These are phyloP conservation scores for Ceriops zippeliana DNA, from an alignment of 345 rosid species.

Conservation along the genomic window DNA sequence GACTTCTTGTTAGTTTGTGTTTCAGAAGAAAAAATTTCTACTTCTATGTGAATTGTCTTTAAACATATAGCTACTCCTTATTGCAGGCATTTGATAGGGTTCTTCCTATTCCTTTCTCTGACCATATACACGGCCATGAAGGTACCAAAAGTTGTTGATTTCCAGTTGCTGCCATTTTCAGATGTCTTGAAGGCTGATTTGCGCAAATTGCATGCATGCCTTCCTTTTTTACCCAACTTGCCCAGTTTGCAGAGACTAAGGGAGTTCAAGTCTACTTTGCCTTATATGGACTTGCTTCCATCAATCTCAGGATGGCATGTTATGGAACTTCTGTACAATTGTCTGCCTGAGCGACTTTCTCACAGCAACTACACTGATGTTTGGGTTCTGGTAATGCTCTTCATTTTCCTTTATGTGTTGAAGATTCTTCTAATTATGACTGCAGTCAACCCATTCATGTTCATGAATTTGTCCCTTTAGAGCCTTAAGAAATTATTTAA, in stretches of 20 bases:
- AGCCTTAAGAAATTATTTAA: too few relatives aligned
- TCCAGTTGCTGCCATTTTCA: constrained; percentile 72
- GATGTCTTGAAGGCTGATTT: constrained; percentile 68
- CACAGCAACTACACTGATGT: constrained; percentile 66
- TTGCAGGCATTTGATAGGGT: constrained; percentile 96
- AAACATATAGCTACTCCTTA: background rate
- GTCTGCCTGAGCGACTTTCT: constrained; percentile 80
- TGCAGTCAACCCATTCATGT: too few relatives aligned
- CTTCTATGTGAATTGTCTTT: background rate
- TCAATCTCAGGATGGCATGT: constrained; percentile 63
- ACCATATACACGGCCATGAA: constrained; percentile 79
- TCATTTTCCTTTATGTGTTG: too few relatives aligned
- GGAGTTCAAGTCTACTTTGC: constrained; percentile 37
- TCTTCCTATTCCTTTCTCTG: constrained; percentile 82
- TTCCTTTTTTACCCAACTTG: constrained; percentile 66
- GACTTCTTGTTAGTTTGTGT: background rate
- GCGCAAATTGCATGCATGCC: constrained; percentile 61
- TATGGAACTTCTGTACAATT: constrained; percentile 73
- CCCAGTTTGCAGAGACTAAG: constrained; percentile 51
- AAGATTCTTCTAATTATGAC: too few relatives aligned
- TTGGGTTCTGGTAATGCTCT: constrained; percentile 70
- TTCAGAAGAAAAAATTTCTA: constrained; percentile 1
- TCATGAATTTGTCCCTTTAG: too few relatives aligned
- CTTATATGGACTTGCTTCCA: constrained; percentile 37
- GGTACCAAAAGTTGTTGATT: constrained; percentile 78